Conservation (phyloP, 1,284 basidiomycete genomes). For the Fomitiporia mediterranea region DNA sequence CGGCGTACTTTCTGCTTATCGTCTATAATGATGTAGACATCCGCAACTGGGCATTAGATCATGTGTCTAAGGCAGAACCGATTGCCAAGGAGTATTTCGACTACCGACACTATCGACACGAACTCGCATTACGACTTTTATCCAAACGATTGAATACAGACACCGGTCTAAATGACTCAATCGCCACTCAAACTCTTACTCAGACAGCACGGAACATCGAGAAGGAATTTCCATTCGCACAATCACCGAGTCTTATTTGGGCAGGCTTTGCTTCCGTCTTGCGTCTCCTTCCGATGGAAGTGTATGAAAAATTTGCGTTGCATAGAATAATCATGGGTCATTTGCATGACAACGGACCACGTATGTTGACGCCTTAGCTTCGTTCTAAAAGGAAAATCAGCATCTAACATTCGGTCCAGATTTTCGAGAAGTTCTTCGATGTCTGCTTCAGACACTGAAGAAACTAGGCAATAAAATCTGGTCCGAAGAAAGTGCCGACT, state of each 20-base stretch:
- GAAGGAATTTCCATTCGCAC: conserved; percentile 10
- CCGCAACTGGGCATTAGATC: conserved; percentile 55
- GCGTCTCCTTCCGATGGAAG: conserved; percentile 48
- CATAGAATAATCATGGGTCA: conserved; percentile 53
- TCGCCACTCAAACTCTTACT: background rate
- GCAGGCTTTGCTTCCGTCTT: conserved; percentile 44
- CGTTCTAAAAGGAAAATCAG: conserved; percentile 6
- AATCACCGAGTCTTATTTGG: conserved; percentile 36
- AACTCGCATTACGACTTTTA: conserved; percentile 38
- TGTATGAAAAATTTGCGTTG: conserved; percentile 32
- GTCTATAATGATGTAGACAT: conserved; percentile 45
- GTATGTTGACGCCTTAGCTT: conserved; percentile 41
- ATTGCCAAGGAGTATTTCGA: conserved; percentile 45
- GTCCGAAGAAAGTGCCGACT: conserved; percentile 61
- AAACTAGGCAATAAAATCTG: conserved; percentile 55
- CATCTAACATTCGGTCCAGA: conserved; percentile 39
- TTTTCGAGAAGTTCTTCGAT: conserved; percentile 59
- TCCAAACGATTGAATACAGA: conserved; percentile 25
- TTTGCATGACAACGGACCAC: conserved; percentile 55
- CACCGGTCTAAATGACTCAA: conserved; percentile 3
- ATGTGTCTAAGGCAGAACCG: conserved; percentile 40
- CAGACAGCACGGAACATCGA: background rate
- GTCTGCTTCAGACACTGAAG: conserved; percentile 50
- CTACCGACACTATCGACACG: conserved; percentile 40
- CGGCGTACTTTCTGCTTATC: conserved; percentile 57